Conservation (phyloP, 2,329 filamentous ascomycete genomes). For the Paecilomyces sp. region DNA sequence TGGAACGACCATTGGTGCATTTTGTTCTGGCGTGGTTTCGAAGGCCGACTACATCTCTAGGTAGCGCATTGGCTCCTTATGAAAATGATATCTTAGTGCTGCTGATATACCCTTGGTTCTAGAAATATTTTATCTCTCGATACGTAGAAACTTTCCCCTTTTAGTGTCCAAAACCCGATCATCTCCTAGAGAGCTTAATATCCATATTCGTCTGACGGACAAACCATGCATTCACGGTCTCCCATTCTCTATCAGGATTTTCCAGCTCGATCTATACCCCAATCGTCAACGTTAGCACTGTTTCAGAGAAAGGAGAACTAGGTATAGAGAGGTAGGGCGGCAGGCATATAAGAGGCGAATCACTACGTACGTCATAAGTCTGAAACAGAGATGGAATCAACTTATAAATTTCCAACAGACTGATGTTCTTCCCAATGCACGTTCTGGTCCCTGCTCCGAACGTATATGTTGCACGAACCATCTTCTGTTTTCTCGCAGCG, state of each 20-base stretch:
- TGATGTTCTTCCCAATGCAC: conserved; percentile 38
- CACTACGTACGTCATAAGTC: neutral
- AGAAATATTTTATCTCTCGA: too few relatives aligned
- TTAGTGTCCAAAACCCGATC: neutral
- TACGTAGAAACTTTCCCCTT: too few relatives aligned
- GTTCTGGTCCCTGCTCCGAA: conserved; percentile 49
- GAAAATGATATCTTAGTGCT: too few relatives aligned
- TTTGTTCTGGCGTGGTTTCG: too few relatives aligned
- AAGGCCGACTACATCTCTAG: too few relatives aligned
- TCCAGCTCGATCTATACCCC: conserved; percentile 9
- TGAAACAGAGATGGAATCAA: neutral
- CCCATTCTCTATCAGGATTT: conserved; percentile 12
- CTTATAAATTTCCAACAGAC: conserved; percentile 15
- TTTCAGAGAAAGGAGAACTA: neutral
- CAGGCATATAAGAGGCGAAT: neutral
- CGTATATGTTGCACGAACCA: conserved; percentile 22
- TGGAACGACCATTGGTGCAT: too few relatives aligned
- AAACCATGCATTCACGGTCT: conserved; percentile 45
- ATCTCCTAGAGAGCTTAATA: conserved; percentile 12
- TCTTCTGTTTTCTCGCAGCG: neutral
- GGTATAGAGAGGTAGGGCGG: neutral
- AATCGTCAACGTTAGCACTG: neutral
- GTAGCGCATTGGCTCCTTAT: too few relatives aligned
- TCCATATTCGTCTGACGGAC: conserved; percentile 32
- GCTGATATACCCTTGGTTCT: too few relatives aligned